These are phyloP conservation scores for Myxozyma geophila DNA, from an alignment of 805 yeast species.

Conservation along the genomic window DNA sequence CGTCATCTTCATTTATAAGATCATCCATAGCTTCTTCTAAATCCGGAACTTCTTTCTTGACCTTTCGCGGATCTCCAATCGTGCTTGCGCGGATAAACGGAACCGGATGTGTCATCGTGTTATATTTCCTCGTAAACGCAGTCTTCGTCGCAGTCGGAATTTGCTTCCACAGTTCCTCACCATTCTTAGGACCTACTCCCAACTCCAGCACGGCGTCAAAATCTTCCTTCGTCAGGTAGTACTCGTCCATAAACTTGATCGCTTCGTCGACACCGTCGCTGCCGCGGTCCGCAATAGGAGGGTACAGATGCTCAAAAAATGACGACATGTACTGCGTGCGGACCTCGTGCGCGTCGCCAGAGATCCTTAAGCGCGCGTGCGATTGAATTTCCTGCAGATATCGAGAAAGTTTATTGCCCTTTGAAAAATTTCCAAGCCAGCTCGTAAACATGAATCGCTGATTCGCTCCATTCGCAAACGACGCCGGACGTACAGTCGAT, in stretches of 20 bases:
- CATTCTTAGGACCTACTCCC: slow-evolving; percentile 63
- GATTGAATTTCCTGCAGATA: slow-evolving; percentile 85
- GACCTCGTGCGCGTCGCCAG: slow-evolving; percentile 73
- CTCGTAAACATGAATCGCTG: slow-evolving; percentile 76
- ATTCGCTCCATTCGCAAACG: slow-evolving; percentile 65
- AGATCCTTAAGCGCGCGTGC: slow-evolving; percentile 79
- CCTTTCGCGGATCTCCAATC: slow-evolving; percentile 46
- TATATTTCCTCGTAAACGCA: slow-evolving; percentile 85
- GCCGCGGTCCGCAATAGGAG: slow-evolving; percentile 62
- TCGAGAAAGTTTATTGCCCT: slow-evolving; percentile 63
- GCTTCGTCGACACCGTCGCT: slow-evolving; percentile 60
- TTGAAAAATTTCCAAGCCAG: slow-evolving; percentile 32
- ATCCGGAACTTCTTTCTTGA: slow-evolving; percentile 55
- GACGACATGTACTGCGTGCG: slow-evolving; percentile 70
- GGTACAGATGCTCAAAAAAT: slow-evolving; percentile 58
- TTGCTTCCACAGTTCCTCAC: slow-evolving; percentile 58
- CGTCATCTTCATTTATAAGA: slow-evolving; percentile 59
- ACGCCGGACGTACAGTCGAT: slow-evolving; percentile 82
- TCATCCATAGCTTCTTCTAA: slow-evolving; percentile 59
- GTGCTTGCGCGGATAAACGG: slow-evolving; percentile 65
- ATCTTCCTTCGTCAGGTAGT: slow-evolving; percentile 86
- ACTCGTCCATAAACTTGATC: slow-evolving; percentile 77
- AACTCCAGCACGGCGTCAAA: slow-evolving; percentile 89
- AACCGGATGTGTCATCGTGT: slow-evolving; percentile 75
- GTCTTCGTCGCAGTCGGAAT: slow-evolving; percentile 79